Base-by-base conservation (phyloP, 1,139 yeast genomes). In the Yamadazyma friedrichii region DNA sequence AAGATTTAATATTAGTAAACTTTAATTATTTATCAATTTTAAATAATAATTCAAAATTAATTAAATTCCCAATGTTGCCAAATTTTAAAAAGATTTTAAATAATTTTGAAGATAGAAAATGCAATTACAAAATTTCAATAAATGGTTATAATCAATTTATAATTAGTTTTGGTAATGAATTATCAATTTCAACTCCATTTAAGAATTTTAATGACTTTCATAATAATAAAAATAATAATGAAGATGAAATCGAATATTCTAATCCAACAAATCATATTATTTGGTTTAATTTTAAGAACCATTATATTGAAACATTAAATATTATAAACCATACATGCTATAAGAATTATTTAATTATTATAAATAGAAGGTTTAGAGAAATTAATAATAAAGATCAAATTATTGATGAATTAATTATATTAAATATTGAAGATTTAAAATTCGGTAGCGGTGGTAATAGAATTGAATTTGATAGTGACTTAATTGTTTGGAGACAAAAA, bases 281-380 rank as follows among this genome's bases (percentile, higher is more conserved):
- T 11, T 72, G 78, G 78, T 70, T 61, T 47, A 65, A 65, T 44
- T 70, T 68, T 42, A 58, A 57, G 31, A 65, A 67, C 45, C 62
- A 60, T 45, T 61, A 58, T 34, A 51, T 63, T 42, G 73, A 66
- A 31, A 44, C 61, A 2, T 54, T 69, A 43, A 69, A 69, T 41
- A 61, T 72, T 5, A 52, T 65, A 2, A 47, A 60, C 39, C 75
- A 69, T 40, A 55, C 68, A 37, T 67, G 70, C 70, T 64, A 58
- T 43, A 52, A 54, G 28, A 67, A 64, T 47, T 67, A 57, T 43
- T 51, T 72, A 43, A 53, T 72, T 5, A 37, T 70, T 10, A 53
- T 72, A 25, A 71, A 70, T 45, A 47, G 74, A 42, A 53, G 48
- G 13, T 31, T 40, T 4, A 52, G 52, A 6, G 56, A 51, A 2